A percentile compares a stretch with the other conserved stretches of the same genome.
Evolutionary conservation across 805 yeast species (phyloP).

Genomic region (Saccharomycopsis microspora): DNA sequence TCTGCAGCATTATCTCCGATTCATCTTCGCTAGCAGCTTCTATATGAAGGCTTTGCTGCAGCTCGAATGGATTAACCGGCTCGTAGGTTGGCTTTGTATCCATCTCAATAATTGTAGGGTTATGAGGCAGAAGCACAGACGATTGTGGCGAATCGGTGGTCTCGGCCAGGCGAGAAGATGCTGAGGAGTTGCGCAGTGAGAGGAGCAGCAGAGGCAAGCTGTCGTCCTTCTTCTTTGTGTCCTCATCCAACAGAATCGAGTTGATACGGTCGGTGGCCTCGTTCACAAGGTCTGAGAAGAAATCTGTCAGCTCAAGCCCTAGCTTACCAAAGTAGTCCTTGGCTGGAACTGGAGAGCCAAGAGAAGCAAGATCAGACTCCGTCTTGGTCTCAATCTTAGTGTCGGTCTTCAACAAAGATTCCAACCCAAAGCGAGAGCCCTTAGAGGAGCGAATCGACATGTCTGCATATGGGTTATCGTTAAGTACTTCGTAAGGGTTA

Average conservation of each 20-base stretch:
- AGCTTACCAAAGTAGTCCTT: slow-evolving; percentile 7
- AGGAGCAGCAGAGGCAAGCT: background rate
- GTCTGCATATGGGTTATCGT: background rate
- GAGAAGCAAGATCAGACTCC: background rate
- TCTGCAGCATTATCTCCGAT: background rate
- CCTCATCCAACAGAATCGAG: background rate
- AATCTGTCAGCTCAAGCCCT: background rate
- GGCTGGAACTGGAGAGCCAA: background rate
- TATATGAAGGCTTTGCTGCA: background rate
- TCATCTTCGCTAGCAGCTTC: background rate
- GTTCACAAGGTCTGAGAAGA: slow-evolving; percentile 7
- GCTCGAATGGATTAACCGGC: background rate
- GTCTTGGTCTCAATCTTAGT: background rate
- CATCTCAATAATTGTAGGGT: background rate
- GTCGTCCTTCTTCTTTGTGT: background rate
- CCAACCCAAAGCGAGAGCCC: background rate
- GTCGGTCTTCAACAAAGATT: background rate
- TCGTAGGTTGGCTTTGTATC: no score
- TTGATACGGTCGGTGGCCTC: slow-evolving; percentile 8
- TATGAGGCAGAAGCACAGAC: slow-evolving; percentile 3
- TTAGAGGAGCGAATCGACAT: background rate
- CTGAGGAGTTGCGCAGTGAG: background rate
- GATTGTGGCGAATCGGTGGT: slow-evolving; percentile 3
- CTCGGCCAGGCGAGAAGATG: background rate
- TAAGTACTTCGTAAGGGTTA: background rate